Percentiles rank a stretch among this genome's conserved stretches.
phyloP scores from a whole-genome alignment of 2,329 filamentous ascomycete species.

The Penicillium psychrosexuale region DNA sequence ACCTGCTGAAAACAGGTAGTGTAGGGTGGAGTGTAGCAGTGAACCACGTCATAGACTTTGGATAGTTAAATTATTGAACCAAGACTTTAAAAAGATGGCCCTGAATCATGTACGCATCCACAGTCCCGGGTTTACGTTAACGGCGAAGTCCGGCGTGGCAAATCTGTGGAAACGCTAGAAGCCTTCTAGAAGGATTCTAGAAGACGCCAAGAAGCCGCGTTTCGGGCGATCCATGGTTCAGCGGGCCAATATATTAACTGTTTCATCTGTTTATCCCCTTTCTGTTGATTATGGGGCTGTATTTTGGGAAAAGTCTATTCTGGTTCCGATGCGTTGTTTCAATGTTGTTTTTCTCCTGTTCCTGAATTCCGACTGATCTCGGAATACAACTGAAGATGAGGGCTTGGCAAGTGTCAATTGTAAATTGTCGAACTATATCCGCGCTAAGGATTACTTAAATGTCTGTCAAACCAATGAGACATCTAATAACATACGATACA shows the following conservation, averaged over 20 bases:
- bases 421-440: neutral
- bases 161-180: constrained; percentile 25
- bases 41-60: constrained; percentile 14
- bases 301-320: neutral
- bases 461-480: neutral
- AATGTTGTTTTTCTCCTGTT: neutral
- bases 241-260: neutral
- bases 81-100: neutral
- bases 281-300: neutral
- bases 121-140: neutral
- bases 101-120: neutral
- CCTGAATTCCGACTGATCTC: neutral
- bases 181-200: constrained; percentile 32
- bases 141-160: constrained; percentile 14
- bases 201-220: constrained; percentile 27
- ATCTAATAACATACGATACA: neutral
- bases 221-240: constrained; percentile 5
- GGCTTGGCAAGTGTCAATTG: constrained; percentile 2
- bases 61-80: neutral
- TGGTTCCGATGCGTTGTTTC: neutral
- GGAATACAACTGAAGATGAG: neutral
- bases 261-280: neutral
- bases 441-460: neutral
- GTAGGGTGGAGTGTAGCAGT: neutral
- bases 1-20: constrained; percentile 8